Evolutionary conservation across 2,329 filamentous ascomycete species (phyloP).

Genomic region (Nakataea oryzae): DNA sequence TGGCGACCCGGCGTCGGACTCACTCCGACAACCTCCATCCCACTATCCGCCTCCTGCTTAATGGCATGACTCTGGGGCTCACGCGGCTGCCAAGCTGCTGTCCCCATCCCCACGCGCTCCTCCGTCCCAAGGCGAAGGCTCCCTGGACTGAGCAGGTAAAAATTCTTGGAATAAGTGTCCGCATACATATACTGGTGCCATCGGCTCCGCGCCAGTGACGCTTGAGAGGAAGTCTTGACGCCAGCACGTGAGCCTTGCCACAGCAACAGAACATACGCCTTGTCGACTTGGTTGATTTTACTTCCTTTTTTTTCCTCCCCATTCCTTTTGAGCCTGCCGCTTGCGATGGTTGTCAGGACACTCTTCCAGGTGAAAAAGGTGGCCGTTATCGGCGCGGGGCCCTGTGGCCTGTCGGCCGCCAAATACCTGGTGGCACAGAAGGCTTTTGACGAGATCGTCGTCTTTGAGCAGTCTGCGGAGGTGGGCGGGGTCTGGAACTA

Average conservation of each 20-base stretch:
- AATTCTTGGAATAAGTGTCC: not conserved
- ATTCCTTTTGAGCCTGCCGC: not conserved
- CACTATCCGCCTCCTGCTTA: not conserved
- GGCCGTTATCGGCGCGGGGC: constrained; percentile 75
- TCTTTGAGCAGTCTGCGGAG: constrained; percentile 72
- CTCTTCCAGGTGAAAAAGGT: constrained; percentile 47
- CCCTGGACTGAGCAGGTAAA: not conserved
- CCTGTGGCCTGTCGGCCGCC: constrained; percentile 66
- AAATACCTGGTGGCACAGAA: constrained; percentile 69
- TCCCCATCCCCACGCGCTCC: not conserved
- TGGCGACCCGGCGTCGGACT: not conserved
- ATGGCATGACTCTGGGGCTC: not conserved
- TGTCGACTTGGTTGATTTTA: not conserved
- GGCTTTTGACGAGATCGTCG: constrained; percentile 55
- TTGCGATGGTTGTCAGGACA: constrained; percentile 2
- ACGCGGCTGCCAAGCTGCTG: not conserved
- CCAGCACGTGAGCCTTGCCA: not conserved
- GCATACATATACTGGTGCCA: not conserved
- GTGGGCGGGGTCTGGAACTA: constrained; percentile 87
- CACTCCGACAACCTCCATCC: not conserved
- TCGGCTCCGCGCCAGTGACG: not conserved
- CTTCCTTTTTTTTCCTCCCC: not conserved
- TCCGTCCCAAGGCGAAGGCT: too few species aligned
- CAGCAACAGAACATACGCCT: not conserved
- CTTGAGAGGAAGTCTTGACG: too few species aligned